Evolutionary conservation across 2,329 filamentous ascomycete genomes (phyloP), one percentile per base, ranked within the genome.

Genomic region (Claviceps sorghi): DNA sequence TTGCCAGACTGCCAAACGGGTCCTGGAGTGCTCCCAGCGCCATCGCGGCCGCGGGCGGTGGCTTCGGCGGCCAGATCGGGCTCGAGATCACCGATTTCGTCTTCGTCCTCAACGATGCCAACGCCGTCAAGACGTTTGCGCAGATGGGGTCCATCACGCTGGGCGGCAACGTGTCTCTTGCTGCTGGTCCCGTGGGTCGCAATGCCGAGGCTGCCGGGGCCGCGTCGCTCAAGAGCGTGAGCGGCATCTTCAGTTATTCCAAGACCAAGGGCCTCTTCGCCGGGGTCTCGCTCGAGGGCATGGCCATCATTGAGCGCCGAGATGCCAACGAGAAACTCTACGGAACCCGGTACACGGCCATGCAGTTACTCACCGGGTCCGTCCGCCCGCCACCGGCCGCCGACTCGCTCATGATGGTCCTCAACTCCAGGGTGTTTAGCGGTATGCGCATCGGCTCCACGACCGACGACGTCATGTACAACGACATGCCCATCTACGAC

Each of bases 281-380:
- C 5, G 93, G 93, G 64, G 90, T 98, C 48, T 94, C 87, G 60
- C 73, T 98, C 58, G 93, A 98, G 67, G 93, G 93, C 22, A 91
- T 86, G 56, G 89, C 87, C 51, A 84, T 98, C 58, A 87, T 97
- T 57, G 93, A 98, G 72, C 82, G 93, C 57, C 85, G 89, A 70
- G 93, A 98, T 69, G 93, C 93, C 60, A 98, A 98, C 65, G 86
- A 95, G 71, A 95, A 95, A 71, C 78, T 98, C 55, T 98, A 98
- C 67, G 87, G 88, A 56, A 80, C 84, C 54, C 81, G 86, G 55
- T 79, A 87, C 67, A 89, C 87, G 9, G 93, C 93, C 15, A 74
- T 77, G 56, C 85, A 95, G 65, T 79, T 98, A 45, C 79, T 98
- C 40, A 80, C 79, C 53, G 93, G 93, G 36, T 76, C 78, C 36